Conservation (phyloP, 164 flowering plant genomes). For the Vitis cinerea region DNA sequence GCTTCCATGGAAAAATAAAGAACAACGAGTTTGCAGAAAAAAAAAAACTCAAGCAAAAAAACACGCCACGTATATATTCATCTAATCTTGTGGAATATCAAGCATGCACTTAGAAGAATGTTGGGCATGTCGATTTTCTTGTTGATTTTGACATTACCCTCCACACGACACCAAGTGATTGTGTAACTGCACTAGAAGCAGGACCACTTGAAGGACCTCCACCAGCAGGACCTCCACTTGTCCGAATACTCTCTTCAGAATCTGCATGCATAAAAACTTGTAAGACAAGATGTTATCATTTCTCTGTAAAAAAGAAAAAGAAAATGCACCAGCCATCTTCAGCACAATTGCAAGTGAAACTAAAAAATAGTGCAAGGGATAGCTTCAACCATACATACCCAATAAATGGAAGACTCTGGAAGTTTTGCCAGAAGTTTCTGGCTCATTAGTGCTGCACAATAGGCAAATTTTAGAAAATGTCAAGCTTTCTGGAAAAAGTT, state of each 20-base stretch:
- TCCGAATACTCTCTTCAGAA: slow-evolving; percentile 32
- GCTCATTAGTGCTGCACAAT: slow-evolving; percentile 52
- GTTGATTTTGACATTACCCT: slow-evolving; percentile 49
- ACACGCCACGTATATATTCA: not conserved
- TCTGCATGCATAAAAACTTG: slow-evolving; percentile 32
- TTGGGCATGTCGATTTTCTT: slow-evolving; percentile 4
- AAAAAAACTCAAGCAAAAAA: not conserved
- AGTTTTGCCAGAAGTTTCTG: slow-evolving; percentile 38
- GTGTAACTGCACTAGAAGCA: slow-evolving; percentile 39
- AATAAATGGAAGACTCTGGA: slow-evolving; percentile 44
- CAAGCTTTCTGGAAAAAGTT: slow-evolving; percentile 5
- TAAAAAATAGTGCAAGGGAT: not conserved
- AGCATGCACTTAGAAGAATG: slow-evolving; percentile 14
- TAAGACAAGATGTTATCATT: slow-evolving; percentile 4
- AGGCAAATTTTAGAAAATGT: slow-evolving; percentile 4
- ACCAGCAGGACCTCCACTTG: slow-evolving; percentile 21
- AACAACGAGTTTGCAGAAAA: not conserved
- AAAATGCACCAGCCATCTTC: not conserved
- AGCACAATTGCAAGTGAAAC: not conserved
- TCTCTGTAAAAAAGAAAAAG: not conserved
- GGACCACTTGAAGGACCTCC: slow-evolving; percentile 18
- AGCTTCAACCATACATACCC: slow-evolving; percentile 37
- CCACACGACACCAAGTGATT: slow-evolving; percentile 36
- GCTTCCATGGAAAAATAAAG: not conserved
- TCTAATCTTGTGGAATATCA: not conserved